A percentile compares a stretch with the other conserved stretches of the same genome.
Conservation (phyloP, 345 rosid species). For the Psidium friedrichsthalianum region DNA sequence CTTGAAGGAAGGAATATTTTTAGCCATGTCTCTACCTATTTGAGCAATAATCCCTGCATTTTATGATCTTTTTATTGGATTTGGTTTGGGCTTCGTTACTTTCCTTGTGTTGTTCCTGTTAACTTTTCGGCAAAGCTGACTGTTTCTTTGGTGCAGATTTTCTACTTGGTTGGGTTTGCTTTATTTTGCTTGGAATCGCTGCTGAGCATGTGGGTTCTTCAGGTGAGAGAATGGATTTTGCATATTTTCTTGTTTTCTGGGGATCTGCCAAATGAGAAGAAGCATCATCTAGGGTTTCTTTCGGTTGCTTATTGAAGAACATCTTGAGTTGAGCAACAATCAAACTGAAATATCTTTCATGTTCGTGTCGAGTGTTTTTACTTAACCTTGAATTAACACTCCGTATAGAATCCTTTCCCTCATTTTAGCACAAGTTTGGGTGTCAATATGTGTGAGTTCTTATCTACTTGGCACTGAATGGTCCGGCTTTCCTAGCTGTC, state of each 20-base stretch:
- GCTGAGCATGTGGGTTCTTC: slow-evolving; percentile 95
- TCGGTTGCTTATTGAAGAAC: neutral
- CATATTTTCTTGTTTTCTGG: neutral
- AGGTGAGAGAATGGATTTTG: slow-evolving; percentile 33
- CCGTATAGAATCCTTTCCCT: neutral
- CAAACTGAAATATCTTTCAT: neutral
- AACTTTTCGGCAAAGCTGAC: neutral
- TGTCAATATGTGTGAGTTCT: neutral
- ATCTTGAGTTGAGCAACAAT: neutral
- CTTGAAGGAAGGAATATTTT: neutral
- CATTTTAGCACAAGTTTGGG: neutral
- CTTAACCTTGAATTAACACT: neutral
- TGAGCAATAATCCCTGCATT: neutral
- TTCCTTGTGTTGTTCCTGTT: neutral
- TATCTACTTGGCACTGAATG: neutral
- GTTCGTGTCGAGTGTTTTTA: neutral
- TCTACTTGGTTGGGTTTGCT: slow-evolving; percentile 82
- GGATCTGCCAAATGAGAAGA: neutral
- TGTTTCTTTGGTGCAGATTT: slow-evolving; percentile 45
- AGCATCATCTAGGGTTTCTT: neutral
- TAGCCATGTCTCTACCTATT: neutral
- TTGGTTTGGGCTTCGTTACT: neutral
- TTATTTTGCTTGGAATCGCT: slow-evolving; percentile 84
- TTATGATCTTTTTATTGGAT: neutral
- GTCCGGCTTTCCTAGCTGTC: neutral